These are phyloP conservation scores for Emydomyces testavorans DNA, from an alignment of 2,329 filamentous ascomycete genomes.

Conservation along the genomic window DNA sequence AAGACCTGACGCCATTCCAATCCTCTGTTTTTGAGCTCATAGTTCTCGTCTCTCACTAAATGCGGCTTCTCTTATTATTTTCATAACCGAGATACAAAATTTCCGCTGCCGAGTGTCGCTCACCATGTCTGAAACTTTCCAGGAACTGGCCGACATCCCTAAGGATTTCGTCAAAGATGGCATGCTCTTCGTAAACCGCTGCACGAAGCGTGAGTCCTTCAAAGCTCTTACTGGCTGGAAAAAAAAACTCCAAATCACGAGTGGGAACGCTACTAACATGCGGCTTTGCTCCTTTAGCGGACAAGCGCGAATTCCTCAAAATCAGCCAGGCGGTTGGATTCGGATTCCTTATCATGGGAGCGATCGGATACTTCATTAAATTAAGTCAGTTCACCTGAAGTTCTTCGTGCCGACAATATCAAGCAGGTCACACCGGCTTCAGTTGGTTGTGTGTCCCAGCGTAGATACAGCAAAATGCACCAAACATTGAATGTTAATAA, in stretches of 20 bases:
- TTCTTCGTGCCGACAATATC: background rate
- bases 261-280: constrained; percentile 11
- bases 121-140: constrained; percentile 46
- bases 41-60: background rate
- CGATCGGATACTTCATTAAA: constrained; percentile 51
- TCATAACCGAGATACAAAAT: background rate
- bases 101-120: constrained; percentile 11
- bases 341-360: constrained; percentile 50
- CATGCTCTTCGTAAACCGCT: constrained; percentile 39
- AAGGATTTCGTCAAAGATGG: constrained; percentile 44
- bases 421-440: too few species aligned
- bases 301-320: constrained; percentile 50
- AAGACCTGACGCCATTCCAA: background rate
- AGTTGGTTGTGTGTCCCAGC: too few species aligned
- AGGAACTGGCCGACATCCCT: constrained; percentile 49
- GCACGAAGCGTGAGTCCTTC: constrained; percentile 37
- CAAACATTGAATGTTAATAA: constrained; percentile 1
- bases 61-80: background rate
- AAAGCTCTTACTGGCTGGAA: background rate
- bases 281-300: constrained; percentile 35
- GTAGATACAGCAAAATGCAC: background rate
- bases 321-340: constrained; percentile 50
- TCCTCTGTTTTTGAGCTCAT: background rate
- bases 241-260: too few species aligned
- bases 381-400: constrained; percentile 38